Percentiles rank a stretch among this genome's conserved stretches.
Evolutionary conservation across 148 eudicot genomes (phyloP).

Genomic region (Talinum fruticosum): DNA sequence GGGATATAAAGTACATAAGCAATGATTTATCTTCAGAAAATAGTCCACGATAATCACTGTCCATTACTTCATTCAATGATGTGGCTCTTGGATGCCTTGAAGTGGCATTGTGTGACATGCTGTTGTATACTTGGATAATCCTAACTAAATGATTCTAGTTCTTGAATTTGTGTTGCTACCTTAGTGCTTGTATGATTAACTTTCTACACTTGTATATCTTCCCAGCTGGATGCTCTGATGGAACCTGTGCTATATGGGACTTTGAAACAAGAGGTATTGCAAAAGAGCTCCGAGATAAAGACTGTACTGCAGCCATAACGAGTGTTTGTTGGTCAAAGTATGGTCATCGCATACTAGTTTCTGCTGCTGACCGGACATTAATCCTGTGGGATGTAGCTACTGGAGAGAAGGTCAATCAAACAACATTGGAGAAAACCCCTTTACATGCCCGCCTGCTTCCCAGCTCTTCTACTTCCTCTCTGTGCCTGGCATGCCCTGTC

Average conservation of each 20-base stretch:
- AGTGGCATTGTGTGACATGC: not conserved
- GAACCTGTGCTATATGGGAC: slow-evolving; percentile 95
- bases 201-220: not conserved
- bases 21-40: not conserved
- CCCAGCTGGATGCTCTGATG: slow-evolving; percentile 91
- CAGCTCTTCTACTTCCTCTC: slow-evolving; percentile 67
- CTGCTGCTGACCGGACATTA: slow-evolving; percentile 86
- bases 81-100: not conserved
- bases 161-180: not conserved
- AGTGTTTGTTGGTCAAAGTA: slow-evolving; percentile 94
- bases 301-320: slow-evolving; percentile 70
- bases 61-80: not conserved
- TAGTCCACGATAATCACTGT: not conserved
- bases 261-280: slow-evolving; percentile 83
- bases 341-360: slow-evolving; percentile 77
- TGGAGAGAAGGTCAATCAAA: slow-evolving; percentile 68
- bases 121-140: not conserved
- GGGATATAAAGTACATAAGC: too few species aligned
- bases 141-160: not conserved
- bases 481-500: slow-evolving; percentile 81
- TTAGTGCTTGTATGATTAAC: not conserved
- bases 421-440: slow-evolving; percentile 65
- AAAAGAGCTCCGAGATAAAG: slow-evolving; percentile 73
- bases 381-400: slow-evolving; percentile 88
- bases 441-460: slow-evolving; percentile 84